These are phyloP conservation scores for Chondrostereum purpureum DNA, from an alignment of 1,284 basidiomycete species.

Conservation along the genomic window DNA sequence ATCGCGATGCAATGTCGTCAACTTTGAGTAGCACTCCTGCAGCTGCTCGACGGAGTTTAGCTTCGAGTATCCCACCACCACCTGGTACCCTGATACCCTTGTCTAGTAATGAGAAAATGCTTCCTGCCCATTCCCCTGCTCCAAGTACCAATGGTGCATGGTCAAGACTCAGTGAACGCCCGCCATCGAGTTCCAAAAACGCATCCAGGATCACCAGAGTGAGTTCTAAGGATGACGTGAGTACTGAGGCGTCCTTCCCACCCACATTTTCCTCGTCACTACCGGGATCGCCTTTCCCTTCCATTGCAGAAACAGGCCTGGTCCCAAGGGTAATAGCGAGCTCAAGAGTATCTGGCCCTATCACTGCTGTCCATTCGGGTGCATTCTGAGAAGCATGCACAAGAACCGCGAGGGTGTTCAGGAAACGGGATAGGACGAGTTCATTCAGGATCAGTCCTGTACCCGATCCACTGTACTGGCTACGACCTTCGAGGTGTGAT, in stretches of 20 bases:
- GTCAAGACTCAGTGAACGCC: constrained; percentile 69
- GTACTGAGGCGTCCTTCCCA: constrained; percentile 60
- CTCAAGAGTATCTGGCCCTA: constrained; percentile 78
- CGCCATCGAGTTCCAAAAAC: constrained; percentile 69
- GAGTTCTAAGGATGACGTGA: constrained; percentile 72
- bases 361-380: constrained; percentile 69
- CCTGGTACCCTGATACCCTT: constrained; percentile 56
- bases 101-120: constrained; percentile 62
- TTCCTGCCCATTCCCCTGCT: constrained; percentile 74
- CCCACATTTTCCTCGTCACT: constrained; percentile 16
- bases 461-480: constrained; percentile 65
- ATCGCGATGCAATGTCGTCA: constrained; percentile 69
- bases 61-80: constrained; percentile 59
- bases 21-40: constrained; percentile 80
- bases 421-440: constrained; percentile 65
- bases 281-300: constrained; percentile 34
- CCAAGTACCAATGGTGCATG: constrained; percentile 68
- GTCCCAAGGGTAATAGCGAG: constrained; percentile 75
- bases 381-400: constrained; percentile 78
- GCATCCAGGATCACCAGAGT: constrained; percentile 73
- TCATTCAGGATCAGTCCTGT: constrained; percentile 77
- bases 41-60: constrained; percentile 56
- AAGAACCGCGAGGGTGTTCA: constrained; percentile 76
- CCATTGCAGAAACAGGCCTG: constrained; percentile 46
- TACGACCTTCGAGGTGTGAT: constrained; percentile 36